Evolutionary conservation across 2,329 filamentous ascomycete genomes (phyloP), one percentile per base, ranked within the genome.

Genomic region (Exserohilum rostratum): DNA sequence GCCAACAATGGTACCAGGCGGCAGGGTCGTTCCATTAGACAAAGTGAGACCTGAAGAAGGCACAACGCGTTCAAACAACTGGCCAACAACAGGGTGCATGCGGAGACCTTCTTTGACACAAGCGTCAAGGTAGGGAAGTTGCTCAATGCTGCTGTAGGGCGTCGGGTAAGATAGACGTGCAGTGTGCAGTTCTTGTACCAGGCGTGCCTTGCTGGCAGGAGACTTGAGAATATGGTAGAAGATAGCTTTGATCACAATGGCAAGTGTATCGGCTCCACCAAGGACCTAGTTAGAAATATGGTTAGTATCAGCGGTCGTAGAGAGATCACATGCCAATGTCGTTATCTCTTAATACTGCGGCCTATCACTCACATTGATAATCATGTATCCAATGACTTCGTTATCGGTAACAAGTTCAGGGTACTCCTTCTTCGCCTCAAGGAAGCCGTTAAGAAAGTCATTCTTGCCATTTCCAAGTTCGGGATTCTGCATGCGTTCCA

Each of bases 81-180:
- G 67, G 9, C 68, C 69, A 1, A 73, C 55, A 3, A 70, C 67
- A 0, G 78, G 78, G 46, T 79, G 79, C 49, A 80, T 74, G 15
- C 79, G 73, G 2, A 81, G 64, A 2, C 73, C 77, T 62, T 81
- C 79, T 59, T 79, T 79, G 62, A 80, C 77, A 55, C 77, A 79
- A 5, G 79, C 79, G 51, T 78, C 75, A 5, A 80, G 67, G 59
- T 80, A 81, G 0, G 78, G 76, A 2, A 80, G 66, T 9, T 68
- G 46, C 22, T 61, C 53, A 10, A 67, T 62, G 4, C 55, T 12
- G 10, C 50, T 34, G 46, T 68, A 70, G n/a, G 57, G 45, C 5
- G 64, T 43, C 6, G 61, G 64, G 50, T 52, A 60, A n/a, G 55
- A n/a, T 11, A 62, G 48, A n/a, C 51, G 38, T 27, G 66, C 62